Evolutionary conservation across 176 grass and related monocot genomes (phyloP).

Genomic region (maize (Zea mays)): Zm-B73-REFERENCE-NAM-5.0 NC_050096.1:16640001-16640500

Average conservation of each 20-base stretch:
- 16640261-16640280: neutral
- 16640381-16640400: no score
- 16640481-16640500: neutral
- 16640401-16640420: no score
- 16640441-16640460: neutral
- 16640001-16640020: slow-evolving; percentile 77
- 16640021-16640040: slow-evolving; percentile 66
- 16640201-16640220: neutral
- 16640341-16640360: no score
- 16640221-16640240: neutral
- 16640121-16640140: neutral
- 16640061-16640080: slow-evolving; percentile 64
- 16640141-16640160: neutral
- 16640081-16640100: slow-evolving; percentile 47
- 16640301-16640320: neutral
- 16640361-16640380: no score
- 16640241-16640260: neutral
- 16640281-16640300: neutral
- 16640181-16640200: neutral
- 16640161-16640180: neutral
- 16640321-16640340: no score
- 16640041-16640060: slow-evolving; percentile 64
- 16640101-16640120: neutral
- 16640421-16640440: neutral
- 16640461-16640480: neutral